A percentile compares a stretch with the other conserved stretches of the same genome.
These are phyloP conservation scores for Leccinum olivaceopallidum DNA, from an alignment of 768 basidiomycete genomes.

Conservation along the genomic window DNA sequence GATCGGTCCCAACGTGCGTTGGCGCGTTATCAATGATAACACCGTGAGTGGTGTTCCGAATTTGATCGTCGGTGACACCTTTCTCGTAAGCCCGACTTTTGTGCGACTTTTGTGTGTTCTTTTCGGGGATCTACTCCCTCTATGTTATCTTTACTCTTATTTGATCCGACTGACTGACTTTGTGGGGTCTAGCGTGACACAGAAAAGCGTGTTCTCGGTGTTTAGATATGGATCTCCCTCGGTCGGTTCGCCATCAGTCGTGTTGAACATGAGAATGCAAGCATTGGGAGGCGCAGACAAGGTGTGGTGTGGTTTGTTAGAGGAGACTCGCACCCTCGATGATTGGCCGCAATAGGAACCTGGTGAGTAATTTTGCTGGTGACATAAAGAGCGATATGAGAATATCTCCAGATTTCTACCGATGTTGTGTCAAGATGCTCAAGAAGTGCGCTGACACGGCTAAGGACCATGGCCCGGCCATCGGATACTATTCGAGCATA, in stretches of 20 bases:
- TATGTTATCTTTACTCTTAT: neutral
- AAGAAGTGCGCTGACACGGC: too few relatives aligned
- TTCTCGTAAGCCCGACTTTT: constrained; percentile 44
- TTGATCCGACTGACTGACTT: neutral
- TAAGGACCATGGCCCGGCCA: too few relatives aligned
- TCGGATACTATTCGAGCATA: too few relatives aligned
- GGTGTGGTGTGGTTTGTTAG: too few relatives aligned
- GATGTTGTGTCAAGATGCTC: too few relatives aligned
- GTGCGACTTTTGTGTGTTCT: too few relatives aligned
- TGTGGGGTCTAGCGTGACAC: neutral
- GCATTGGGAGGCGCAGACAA: too few relatives aligned
- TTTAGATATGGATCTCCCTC: constrained; percentile 69
- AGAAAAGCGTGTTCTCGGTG: constrained; percentile 95
- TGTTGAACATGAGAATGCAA: constrained; percentile 42
- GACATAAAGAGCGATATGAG: too few relatives aligned
- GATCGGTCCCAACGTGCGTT: constrained; percentile 60
- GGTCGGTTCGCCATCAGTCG: constrained; percentile 74
- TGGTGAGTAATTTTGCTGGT: too few relatives aligned
- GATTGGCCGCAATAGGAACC: too few relatives aligned
- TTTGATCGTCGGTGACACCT: constrained; percentile 93
- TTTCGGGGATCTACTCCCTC: neutral
- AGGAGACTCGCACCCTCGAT: too few relatives aligned
- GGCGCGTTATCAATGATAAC: constrained; percentile 66
- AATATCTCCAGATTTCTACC: too few relatives aligned
- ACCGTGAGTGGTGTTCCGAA: constrained; percentile 50